Conservation (phyloP, 495 filamentous ascomycete species). For the Penicillium fimorum region DNA sequence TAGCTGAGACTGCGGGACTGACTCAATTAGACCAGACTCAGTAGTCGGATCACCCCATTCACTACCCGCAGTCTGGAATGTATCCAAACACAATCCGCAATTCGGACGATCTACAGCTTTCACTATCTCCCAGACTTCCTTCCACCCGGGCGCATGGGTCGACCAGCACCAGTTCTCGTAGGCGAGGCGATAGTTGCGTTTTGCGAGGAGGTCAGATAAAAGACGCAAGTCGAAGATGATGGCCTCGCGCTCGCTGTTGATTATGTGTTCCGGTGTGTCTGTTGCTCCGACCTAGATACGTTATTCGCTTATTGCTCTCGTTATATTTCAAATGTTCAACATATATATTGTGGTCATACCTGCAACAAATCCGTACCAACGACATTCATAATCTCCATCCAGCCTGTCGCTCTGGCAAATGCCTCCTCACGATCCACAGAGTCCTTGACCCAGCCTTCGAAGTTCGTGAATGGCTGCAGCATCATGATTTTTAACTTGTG, state of each 20-base stretch:
- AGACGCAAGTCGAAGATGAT: slow-evolving; percentile 62
- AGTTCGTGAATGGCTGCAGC: slow-evolving; percentile 77
- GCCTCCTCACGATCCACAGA: slow-evolving; percentile 61
- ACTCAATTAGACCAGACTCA: slow-evolving; percentile 55
- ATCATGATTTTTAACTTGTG: slow-evolving; percentile 63
- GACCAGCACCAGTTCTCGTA: slow-evolving; percentile 91
- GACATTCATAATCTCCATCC: slow-evolving; percentile 72
- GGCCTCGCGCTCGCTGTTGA: slow-evolving; percentile 31
- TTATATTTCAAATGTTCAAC: background rate
- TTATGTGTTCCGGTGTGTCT: slow-evolving; percentile 49
- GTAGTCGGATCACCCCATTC: slow-evolving; percentile 79
- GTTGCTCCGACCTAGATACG: slow-evolving; percentile 62
- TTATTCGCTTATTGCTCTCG: background rate
- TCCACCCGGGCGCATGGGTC: slow-evolving; percentile 67
- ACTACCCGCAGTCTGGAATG: slow-evolving; percentile 73
- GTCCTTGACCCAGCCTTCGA: slow-evolving; percentile 70
- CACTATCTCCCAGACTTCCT: slow-evolving; percentile 65
- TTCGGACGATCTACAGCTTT: slow-evolving; percentile 59
- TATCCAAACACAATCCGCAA: slow-evolving; percentile 76
- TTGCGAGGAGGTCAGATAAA: slow-evolving; percentile 62
- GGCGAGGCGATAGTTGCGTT: slow-evolving; percentile 57
- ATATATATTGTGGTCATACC: slow-evolving; percentile 30
- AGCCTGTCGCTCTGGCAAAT: slow-evolving; percentile 62
- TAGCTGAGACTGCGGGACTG: slow-evolving; percentile 40
- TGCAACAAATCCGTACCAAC: slow-evolving; percentile 73